Evolutionary conservation across 305 asterid genomes (phyloP), one percentile per base, ranked within the genome.

Genomic region (Plantago coronopus): DNA sequence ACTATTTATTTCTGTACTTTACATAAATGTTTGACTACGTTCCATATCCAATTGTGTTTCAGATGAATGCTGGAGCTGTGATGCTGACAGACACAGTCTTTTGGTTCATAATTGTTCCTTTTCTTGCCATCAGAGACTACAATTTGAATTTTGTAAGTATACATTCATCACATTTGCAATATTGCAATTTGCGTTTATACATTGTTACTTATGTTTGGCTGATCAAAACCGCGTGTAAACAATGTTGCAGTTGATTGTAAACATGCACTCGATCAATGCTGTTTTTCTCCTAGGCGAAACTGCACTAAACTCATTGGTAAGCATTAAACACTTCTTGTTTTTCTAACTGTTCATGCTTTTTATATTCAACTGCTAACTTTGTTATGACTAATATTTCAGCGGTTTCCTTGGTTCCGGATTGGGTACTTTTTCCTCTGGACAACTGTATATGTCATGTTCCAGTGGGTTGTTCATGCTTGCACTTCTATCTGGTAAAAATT

Each of bases 41-140:
- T 60, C 14, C 38, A 17, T 0, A 15, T 2, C 17, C 17, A 20
- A 21, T 43, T 42, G 9, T 65, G 54, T 48, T 18, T 25, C 17
- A 93, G 99, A 89, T 89, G 96, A 89, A 83, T 74, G 97, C 96
- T 56, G 99, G 99, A 55, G 99, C 99, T 69, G 97, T 87, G 64
- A 64, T 83, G 71, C 84, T 93, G 68, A 93, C 99, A 19, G 99
- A 93, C 27, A 73, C 85, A 0, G 94, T 93, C 6, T 93, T 87
- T 59, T 93, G 99, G 99, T 93, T 89, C 86, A 77, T 93, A 25
- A 77, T 93, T 57, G 96, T 89, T 22, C 99, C 99, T 7, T 87
- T 82, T 69, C 95, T 93, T 68, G 77, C 83, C 63, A 83, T 83
- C 63, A 87, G 77, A 81, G 95, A 88, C 70, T 89, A 83, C 81